Conservation (phyloP, 495 filamentous ascomycete species). For the Delitschia confertaspora region DNA sequence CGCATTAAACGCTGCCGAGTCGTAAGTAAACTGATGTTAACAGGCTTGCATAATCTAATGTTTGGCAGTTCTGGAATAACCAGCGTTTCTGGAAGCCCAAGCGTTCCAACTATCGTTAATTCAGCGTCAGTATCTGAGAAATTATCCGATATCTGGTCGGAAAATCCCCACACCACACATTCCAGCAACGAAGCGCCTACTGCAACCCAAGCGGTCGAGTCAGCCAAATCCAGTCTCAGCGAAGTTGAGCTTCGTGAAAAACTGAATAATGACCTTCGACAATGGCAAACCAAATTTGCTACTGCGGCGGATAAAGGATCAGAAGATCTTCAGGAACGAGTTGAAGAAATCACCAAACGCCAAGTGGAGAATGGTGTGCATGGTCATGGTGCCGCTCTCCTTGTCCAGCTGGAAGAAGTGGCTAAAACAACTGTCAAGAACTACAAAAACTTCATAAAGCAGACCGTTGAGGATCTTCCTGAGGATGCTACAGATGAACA, state of each 20-base stretch:
- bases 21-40: no score
- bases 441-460: slow-evolving; percentile 60
- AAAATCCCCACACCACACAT: no score
- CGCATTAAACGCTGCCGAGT: slow-evolving; percentile 48
- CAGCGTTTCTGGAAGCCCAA: no score
- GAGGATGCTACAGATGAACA: slow-evolving; percentile 45
- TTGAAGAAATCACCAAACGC: slow-evolving; percentile 69
- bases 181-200: no score
- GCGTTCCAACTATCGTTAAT: no score
- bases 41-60: no score
- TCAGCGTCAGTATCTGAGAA: no score
- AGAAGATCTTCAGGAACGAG: slow-evolving; percentile 56
- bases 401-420: slow-evolving; percentile 59
- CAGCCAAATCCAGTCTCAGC: slow-evolving; percentile 9
- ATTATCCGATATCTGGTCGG: no score
- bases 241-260: slow-evolving; percentile 51
- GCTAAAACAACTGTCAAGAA: slow-evolving; percentile 50
- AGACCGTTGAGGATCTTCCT: slow-evolving; percentile 49
- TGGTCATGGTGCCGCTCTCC: slow-evolving; percentile 56
- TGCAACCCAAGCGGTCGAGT: slow-evolving; percentile 12
- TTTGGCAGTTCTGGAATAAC: no score
- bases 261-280: slow-evolving; percentile 65
- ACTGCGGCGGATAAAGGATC: slow-evolving; percentile 72
- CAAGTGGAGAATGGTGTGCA: slow-evolving; percentile 57
- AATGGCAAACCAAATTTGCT: slow-evolving; percentile 80